Percentiles rank a stretch among this genome's conserved stretches.
These are phyloP conservation scores for Danielia reshetovae DNA, from an alignment of 805 yeast species.

Conservation along the genomic window DNA sequence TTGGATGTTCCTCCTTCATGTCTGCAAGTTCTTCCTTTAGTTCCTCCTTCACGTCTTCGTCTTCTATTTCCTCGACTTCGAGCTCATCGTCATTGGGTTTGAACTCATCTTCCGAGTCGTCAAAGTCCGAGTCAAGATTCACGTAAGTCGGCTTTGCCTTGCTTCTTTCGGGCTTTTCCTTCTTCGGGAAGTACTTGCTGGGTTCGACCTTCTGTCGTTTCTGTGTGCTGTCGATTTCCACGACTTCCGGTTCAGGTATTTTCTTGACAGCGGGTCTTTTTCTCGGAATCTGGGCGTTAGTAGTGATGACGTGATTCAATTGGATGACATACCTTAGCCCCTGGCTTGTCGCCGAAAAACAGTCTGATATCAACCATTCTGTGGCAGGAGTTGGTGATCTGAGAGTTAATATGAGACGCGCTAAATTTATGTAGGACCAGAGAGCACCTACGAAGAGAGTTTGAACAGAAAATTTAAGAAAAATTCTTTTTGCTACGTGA, in stretches of 20 bases:
- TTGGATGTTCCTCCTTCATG: neutral
- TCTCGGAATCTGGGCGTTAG: no score
- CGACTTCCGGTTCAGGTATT: no score
- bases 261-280: neutral
- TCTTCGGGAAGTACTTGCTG: conserved; percentile 9
- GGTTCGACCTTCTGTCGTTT: conserved; percentile 8
- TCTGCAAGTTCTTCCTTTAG: conserved; percentile 4
- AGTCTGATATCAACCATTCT: conserved; percentile 18
- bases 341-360: conserved; percentile 13
- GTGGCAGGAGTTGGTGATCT: neutral
- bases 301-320: no score
- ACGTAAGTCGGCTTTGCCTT: conserved; percentile 7
- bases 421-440: neutral
- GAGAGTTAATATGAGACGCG: conserved; percentile 1
- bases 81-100: conserved; percentile 18
- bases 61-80: conserved; percentile 9
- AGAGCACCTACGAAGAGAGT: no score
- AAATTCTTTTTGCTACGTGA: no score
- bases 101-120: conserved; percentile 23
- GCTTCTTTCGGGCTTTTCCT: neutral
- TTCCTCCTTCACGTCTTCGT: conserved; percentile 12
- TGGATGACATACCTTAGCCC: conserved; percentile 7
- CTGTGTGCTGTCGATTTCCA: neutral
- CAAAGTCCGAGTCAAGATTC: conserved; percentile 16
- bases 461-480: no score